Conservation (phyloP, 306 rosid genomes). For the Rubus parviflorus region DNA sequence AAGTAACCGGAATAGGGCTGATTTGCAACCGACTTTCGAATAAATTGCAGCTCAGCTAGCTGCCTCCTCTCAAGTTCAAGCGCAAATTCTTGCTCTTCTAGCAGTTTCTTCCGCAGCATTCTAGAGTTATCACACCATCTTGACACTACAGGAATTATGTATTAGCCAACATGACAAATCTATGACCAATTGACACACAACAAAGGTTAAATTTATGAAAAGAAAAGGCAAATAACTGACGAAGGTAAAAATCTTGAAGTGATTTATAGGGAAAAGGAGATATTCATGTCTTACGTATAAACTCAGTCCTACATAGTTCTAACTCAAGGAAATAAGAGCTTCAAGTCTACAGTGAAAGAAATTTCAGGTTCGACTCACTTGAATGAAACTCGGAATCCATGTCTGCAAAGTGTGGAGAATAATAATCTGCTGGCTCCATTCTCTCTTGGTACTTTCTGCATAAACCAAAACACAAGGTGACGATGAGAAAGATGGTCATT, state of each 20-base stretch:
- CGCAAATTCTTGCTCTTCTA: conserved; percentile 51
- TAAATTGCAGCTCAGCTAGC: conserved; percentile 44
- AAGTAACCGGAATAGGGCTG: conserved; percentile 42
- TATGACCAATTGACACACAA: not conserved
- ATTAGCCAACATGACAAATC: conserved; percentile 7
- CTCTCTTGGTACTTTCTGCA: conserved; percentile 65
- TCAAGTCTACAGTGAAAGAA: not conserved
- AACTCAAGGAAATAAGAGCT: not conserved
- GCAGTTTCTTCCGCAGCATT: conserved; percentile 47
- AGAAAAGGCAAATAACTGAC: not conserved
- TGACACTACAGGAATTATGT: conserved; percentile 36
- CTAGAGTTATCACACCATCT: conserved; percentile 44
- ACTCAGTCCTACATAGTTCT: not conserved
- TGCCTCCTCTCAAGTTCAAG: conserved; percentile 50
- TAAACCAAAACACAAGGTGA: conserved; percentile 1
- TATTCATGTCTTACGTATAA: not conserved
- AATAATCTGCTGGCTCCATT: conserved; percentile 37
- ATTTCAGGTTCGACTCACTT: conserved; percentile 47
- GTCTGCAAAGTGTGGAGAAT: conserved; percentile 33
- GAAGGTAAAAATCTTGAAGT: not conserved
- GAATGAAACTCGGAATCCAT: conserved; percentile 48
- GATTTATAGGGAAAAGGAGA: not conserved
- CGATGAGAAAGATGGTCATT: conserved; percentile 1
- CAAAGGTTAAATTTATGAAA: not conserved
- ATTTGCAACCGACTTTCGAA: conserved; percentile 23